phyloP scores from a whole-genome alignment of 176 grass and related monocot genomes.

The Typha latifolia region DNA sequence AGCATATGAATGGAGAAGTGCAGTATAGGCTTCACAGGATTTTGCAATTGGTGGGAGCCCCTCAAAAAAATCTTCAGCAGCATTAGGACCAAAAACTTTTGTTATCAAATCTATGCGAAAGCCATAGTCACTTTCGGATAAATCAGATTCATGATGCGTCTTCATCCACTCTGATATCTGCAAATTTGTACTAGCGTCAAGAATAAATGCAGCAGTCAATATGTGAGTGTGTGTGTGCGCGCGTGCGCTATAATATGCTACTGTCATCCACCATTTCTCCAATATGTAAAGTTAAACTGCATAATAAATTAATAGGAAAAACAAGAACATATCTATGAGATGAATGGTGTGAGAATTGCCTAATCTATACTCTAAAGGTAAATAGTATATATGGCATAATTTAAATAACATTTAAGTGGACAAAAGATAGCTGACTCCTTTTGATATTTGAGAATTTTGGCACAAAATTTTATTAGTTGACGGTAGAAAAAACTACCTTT shows the following conservation, averaged over 20 bases:
- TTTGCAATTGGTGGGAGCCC: slow-evolving; percentile 47
- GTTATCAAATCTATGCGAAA: slow-evolving; percentile 64
- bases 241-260: background rate
- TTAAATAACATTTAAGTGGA: background rate
- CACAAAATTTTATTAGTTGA: too few species aligned
- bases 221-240: background rate
- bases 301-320: too few species aligned
- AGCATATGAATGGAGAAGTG: slow-evolving; percentile 77
- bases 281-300: too few species aligned
- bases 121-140: slow-evolving; percentile 62
- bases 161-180: slow-evolving; percentile 88
- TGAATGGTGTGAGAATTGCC: background rate
- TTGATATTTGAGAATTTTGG: too few species aligned
- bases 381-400: background rate
- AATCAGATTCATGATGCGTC: slow-evolving; percentile 45
- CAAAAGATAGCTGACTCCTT: background rate
- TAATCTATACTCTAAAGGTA: background rate
- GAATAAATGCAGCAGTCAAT: background rate
- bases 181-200: slow-evolving; percentile 20
- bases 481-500: too few species aligned
- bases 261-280: too few species aligned
- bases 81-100: slow-evolving; percentile 63
- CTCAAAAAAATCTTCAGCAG: slow-evolving; percentile 79
- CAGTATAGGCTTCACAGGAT: slow-evolving; percentile 58
- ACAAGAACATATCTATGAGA: too few species aligned